phyloP scores from a whole-genome alignment of 495 filamentous ascomycete species.

The Aspergillus cristatus region DNA sequence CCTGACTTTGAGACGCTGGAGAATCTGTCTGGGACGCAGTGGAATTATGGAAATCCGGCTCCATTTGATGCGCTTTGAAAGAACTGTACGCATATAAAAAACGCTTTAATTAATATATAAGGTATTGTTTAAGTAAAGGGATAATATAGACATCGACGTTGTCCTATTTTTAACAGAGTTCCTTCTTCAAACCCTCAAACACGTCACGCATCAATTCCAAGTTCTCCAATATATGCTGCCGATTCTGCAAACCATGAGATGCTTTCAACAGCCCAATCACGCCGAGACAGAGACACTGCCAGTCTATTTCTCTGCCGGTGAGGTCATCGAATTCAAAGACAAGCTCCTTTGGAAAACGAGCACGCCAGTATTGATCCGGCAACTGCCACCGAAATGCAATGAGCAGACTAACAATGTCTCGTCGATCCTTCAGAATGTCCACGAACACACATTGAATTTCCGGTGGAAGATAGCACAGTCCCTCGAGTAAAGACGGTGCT shows the following conservation, averaged over 20 bases:
- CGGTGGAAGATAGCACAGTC: too few species aligned
- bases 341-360: slow-evolving; percentile 2
- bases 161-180: too few species aligned
- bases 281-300: slow-evolving; percentile 3
- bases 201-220: too few species aligned
- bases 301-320: neutral
- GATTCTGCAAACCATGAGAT: slow-evolving; percentile 1
- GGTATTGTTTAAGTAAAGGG: too few species aligned
- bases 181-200: too few species aligned
- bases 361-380: slow-evolving; percentile 1
- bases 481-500: neutral
- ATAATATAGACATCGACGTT: too few species aligned
- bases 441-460: slow-evolving; percentile 1
- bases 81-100: too few species aligned
- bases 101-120: too few species aligned
- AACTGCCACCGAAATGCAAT: slow-evolving; percentile 2
- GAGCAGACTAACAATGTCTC: neutral
- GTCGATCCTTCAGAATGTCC: neutral
- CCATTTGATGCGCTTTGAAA: slow-evolving; percentile 27
- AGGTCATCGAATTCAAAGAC: slow-evolving; percentile 2
- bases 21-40: slow-evolving; percentile 28
- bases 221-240: neutral
- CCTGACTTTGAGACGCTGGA: slow-evolving; percentile 40
- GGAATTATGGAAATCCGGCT: slow-evolving; percentile 23
- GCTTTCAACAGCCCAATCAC: neutral